Percentiles rank a stretch among this genome's conserved stretches.
Evolutionary conservation across 2,329 filamentous ascomycete genomes (phyloP).

Genomic region (Cercospora beticola): DNA sequence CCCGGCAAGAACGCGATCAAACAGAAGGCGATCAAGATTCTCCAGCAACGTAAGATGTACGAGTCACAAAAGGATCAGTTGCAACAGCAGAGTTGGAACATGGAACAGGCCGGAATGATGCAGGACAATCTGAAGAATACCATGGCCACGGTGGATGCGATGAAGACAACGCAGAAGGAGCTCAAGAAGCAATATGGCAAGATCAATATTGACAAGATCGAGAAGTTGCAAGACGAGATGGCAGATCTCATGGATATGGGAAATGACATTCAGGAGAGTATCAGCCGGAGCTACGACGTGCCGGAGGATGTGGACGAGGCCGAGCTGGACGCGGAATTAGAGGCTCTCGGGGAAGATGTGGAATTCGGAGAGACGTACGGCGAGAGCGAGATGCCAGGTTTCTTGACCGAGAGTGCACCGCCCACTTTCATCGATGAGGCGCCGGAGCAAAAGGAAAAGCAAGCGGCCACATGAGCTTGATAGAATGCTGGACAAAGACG

Average conservation of each 20-base stretch:
- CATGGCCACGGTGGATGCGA: constrained; percentile 96
- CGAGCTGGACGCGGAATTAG: constrained; percentile 92
- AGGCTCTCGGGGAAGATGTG: constrained; percentile 91
- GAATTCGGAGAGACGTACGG: constrained; percentile 71
- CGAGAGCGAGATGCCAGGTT: constrained; percentile 68
- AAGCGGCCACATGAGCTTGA: constrained; percentile 33
- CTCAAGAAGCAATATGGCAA: constrained; percentile 93
- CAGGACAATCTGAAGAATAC: constrained; percentile 98
- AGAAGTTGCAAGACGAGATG: constrained; percentile 98
- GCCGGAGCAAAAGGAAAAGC: constrained; percentile 49
- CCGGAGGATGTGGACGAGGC: constrained; percentile 97
- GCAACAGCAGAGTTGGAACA: constrained; percentile 94
- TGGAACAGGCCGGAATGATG: constrained; percentile 98
- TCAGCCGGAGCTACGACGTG: constrained; percentile 86
- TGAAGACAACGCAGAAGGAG: constrained; percentile 95
- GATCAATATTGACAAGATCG: constrained; percentile 96
- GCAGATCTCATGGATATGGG: constrained; percentile 95
- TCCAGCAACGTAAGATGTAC: constrained; percentile 91
- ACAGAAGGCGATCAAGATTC: constrained; percentile 89
- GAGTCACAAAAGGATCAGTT: constrained; percentile 92
- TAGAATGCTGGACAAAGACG: neutral
- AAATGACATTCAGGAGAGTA: constrained; percentile 96
- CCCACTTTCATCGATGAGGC: constrained; percentile 90
- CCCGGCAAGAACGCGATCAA: constrained; percentile 91
- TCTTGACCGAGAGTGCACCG: constrained; percentile 76